Evolutionary conservation across 805 yeast genomes (phyloP).

Genomic region (Limtongia smithiae): DNA sequence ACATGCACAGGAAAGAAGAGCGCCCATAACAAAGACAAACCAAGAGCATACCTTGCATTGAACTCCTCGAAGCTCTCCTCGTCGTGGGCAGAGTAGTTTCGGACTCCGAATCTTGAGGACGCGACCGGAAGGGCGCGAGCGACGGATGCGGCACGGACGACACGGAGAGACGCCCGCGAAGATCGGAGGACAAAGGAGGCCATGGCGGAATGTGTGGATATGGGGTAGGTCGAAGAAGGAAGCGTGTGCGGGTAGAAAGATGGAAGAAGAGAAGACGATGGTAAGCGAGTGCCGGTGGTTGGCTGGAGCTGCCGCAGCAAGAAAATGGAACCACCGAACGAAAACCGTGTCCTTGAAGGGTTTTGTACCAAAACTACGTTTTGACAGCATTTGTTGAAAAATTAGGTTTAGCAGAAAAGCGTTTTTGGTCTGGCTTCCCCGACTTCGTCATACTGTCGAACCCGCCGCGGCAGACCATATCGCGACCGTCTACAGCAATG

Average conservation of each 20-base stretch:
- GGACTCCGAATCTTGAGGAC: slow-evolving; percentile 36
- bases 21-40: background rate
- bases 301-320: slow-evolving; percentile 2
- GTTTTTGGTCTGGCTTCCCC: too few relatives aligned
- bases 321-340: slow-evolving; percentile 19
- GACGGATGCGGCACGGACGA: slow-evolving; percentile 3
- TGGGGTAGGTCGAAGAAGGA: background rate
- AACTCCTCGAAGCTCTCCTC: slow-evolving; percentile 95
- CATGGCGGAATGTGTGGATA: background rate
- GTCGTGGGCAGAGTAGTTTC: slow-evolving; percentile 77
- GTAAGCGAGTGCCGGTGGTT: background rate
- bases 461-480: too few relatives aligned
- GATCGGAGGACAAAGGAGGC: background rate
- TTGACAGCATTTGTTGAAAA: too few relatives aligned
- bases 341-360: too few relatives aligned
- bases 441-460: too few relatives aligned
- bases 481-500: too few relatives aligned
- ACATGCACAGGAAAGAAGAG: too few relatives aligned
- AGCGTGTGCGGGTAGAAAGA: too few relatives aligned
- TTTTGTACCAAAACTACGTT: too few relatives aligned
- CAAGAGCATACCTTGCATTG: slow-evolving; percentile 60
- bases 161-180: slow-evolving; percentile 1
- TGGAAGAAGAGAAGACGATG: background rate
- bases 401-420: too few relatives aligned
- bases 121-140: slow-evolving; percentile 28